Evolutionary conservation across 371 early-diverging fungal genomes (phyloP).

Genomic region (Saksenaea oblongispora): DNA sequence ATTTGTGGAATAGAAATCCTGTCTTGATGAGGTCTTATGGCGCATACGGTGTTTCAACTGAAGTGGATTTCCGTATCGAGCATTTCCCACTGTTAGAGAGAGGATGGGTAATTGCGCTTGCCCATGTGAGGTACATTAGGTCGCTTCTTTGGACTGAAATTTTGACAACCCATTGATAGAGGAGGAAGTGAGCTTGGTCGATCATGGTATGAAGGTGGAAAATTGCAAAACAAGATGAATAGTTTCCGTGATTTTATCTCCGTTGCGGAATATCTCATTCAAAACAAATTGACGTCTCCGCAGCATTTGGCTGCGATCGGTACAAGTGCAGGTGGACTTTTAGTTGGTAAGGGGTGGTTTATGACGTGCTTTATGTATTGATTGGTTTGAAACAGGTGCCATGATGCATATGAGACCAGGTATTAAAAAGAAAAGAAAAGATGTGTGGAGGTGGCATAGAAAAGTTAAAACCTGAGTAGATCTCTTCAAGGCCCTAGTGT

Average conservation of each 20-base stretch:
- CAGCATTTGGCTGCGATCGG: slow-evolving; percentile 65
- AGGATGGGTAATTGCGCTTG: slow-evolving; percentile 82
- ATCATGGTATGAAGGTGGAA: slow-evolving; percentile 77
- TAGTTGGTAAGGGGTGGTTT: slow-evolving; percentile 44
- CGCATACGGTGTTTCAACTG: slow-evolving; percentile 81
- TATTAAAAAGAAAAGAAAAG: slow-evolving; percentile 5
- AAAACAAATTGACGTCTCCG: slow-evolving; percentile 52
- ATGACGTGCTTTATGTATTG: background rate
- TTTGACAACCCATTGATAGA: slow-evolving; percentile 23
- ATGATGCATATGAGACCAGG: slow-evolving; percentile 70
- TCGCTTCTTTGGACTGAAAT: background rate
- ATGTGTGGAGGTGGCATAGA: slow-evolving; percentile 3
- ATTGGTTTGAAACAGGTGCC: slow-evolving; percentile 43
- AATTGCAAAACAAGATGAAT: slow-evolving; percentile 66
- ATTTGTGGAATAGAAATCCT: slow-evolving; percentile 54
- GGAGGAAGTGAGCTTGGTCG: slow-evolving; percentile 84
- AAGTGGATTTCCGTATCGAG: slow-evolving; percentile 82
- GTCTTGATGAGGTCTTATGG: slow-evolving; percentile 80
- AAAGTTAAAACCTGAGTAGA: slow-evolving; percentile 32
- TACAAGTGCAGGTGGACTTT: slow-evolving; percentile 80
- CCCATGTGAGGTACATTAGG: slow-evolving; percentile 75
- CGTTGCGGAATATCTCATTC: slow-evolving; percentile 64
- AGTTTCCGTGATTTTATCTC: slow-evolving; percentile 73
- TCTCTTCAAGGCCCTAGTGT: slow-evolving; percentile 73
- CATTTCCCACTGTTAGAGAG: slow-evolving; percentile 75